Evolutionary conservation across 2,329 filamentous ascomycete species (phyloP), one percentile per base, ranked within the genome.

Genomic region (Arthrobotrys sphaeroides): DNA sequence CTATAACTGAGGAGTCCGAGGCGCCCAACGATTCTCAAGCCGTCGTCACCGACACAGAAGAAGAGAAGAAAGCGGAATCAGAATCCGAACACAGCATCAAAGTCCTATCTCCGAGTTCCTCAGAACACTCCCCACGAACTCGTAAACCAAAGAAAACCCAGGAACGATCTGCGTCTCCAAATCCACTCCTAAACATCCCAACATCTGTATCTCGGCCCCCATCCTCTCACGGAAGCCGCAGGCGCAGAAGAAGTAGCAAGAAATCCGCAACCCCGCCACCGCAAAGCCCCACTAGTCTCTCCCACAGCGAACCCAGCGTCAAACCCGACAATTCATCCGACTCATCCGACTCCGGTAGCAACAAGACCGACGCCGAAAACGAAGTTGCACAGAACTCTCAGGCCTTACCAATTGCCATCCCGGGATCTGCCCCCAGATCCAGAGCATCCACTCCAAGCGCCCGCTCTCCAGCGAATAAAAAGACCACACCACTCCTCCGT

Each of bases 381-480:
- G 73, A 76, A 31, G 73, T 76, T 53, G 57, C 65, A 40, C 73
- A 76, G 20, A 70, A 70, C 55, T 70, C 73, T 1, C 73, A 66
- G 28, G 62, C 73, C n/a, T 31, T 69, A 12, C 73, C 73, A 2
- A 76, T 76, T 40, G 73, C 73, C 9, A 76, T 76, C 10, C 73
- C 73, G 3, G 73, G 73, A 45, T 76, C 73, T 12, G 73, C 73
- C 4, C 73, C 73, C 5, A 64, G 73, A 51, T 76, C 73, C 1
- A 59, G 73, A 57, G 73, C 73, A 28, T 76, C 73, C 7, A 76
- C 73, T 16, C 73, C 73, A 9, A 55, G 51, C 10, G 62, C 70
- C 12, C 65, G 66, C 7, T 69, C 65, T 16, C 73, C 73, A 24
- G 33, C 43, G 9, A 74, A 59, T 26, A 74, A 66, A 28, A 73